Conservation (phyloP, 2,329 filamentous ascomycete genomes). For the Zelopaecilomyces penicillatus region DNA sequence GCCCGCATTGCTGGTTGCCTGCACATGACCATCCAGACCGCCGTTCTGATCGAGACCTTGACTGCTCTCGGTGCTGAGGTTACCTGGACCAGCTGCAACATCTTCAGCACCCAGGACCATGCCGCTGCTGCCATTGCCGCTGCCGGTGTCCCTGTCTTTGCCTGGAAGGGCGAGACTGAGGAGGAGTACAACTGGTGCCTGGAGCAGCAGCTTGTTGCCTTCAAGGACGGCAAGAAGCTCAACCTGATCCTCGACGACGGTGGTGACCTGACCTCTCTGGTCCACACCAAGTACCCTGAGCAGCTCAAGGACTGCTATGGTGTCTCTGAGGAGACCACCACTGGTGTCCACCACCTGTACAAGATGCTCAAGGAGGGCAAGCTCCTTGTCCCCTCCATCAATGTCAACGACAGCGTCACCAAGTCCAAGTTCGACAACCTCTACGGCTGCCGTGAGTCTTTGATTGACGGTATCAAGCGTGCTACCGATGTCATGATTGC, state of each 20-base stretch:
- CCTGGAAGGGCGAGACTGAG: slow-evolving; percentile 86
- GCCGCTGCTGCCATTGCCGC: slow-evolving; percentile 96
- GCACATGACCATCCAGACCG: slow-evolving; percentile 99
- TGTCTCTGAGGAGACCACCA: slow-evolving; percentile 99
- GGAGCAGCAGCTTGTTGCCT: slow-evolving; percentile 93
- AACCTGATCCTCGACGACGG: slow-evolving; percentile 99
- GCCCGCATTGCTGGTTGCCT: slow-evolving; percentile 95
- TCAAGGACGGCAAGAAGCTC: slow-evolving; percentile 93
- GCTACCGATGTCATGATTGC: slow-evolving; percentile 99
- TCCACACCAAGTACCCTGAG: slow-evolving; percentile 98
- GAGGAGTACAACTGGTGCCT: slow-evolving; percentile 99
- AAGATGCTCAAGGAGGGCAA: slow-evolving; percentile 86
- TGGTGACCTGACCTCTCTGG: slow-evolving; percentile 90
- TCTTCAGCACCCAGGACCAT: slow-evolving; percentile 99
- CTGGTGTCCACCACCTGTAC: slow-evolving; percentile 99
- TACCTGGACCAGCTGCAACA: slow-evolving; percentile 99
- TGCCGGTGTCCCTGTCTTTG: slow-evolving; percentile 76
- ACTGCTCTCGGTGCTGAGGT: slow-evolving; percentile 91
- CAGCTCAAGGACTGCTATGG: slow-evolving; percentile 97
- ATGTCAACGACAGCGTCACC: slow-evolving; percentile 99
- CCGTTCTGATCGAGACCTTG: slow-evolving; percentile 98
- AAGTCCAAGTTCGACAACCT: slow-evolving; percentile 99
- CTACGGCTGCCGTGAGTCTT: slow-evolving; percentile 97
- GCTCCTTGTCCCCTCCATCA: slow-evolving; percentile 92
- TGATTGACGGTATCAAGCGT: slow-evolving; percentile 99